Conservation (phyloP, 768 basidiomycete genomes). For the Phanerochaete carnosa region DNA sequence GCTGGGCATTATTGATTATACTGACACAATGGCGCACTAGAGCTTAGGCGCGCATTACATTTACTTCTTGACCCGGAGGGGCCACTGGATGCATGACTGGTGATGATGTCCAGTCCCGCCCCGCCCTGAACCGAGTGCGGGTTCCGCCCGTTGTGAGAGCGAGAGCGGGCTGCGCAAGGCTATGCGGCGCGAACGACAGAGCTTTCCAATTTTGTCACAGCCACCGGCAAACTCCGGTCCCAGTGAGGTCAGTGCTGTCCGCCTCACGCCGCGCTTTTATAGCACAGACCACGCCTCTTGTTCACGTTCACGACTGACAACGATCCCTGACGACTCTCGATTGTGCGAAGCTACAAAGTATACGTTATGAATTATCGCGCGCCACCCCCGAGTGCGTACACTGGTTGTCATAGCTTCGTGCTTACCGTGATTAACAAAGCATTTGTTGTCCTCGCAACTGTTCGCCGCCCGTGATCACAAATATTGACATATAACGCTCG, state of each 20-base stretch:
- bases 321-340: neutral
- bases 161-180: neutral
- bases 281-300: neutral
- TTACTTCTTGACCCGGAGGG: too few relatives aligned
- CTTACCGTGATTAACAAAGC: neutral
- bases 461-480: neutral
- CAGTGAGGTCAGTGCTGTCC: neutral
- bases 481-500: neutral
- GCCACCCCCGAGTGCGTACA: constrained; percentile 2
- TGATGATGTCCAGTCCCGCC: too few relatives aligned
- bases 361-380: neutral
- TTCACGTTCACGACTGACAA: neutral
- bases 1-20: too few relatives aligned
- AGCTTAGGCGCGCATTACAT: too few relatives aligned
- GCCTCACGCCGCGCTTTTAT: neutral
- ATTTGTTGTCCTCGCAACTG: constrained; percentile 3
- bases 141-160: neutral
- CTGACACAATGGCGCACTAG: too few relatives aligned
- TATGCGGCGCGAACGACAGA: neutral
- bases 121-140: too few relatives aligned
- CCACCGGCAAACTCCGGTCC: neutral
- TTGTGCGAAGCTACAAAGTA: neutral
- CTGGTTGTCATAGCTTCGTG: neutral
- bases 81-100: too few relatives aligned
- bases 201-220: neutral